Base-by-base conservation (phyloP, 177 flowering plant genomes). In the Telopea speciosissima region DNA sequence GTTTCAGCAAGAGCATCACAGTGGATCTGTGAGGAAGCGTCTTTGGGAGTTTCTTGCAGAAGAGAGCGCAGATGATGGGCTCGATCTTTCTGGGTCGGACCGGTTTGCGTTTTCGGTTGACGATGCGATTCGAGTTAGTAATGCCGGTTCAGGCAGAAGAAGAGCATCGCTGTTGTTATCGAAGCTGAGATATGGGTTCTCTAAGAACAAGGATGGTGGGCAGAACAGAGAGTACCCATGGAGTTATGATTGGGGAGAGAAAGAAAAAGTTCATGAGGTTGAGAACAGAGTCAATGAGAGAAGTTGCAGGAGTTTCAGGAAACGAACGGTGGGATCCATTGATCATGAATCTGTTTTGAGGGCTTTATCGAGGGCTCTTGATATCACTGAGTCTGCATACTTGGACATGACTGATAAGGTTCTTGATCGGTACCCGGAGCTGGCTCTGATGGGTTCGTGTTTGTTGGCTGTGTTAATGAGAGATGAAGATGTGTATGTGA, bases 61-160 rank as follows among this genome's bases (percentile, higher is more conserved):
- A 65, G 76, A 76, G 70, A 78, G 67, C 22, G 79, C 75, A 59
- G 69, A n/a, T 70, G 68, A 67, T 72, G 72, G 62, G 70, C 72
- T 76, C 63, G 79, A 82, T 71, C 62, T 66, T 70, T 71, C 80
- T 68, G 74, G 97, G 22, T 91, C 99, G 0, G 90, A 88, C 42
- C 81, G 97, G 22, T 93, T 93, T 78, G 90, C 97, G 16, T 95
- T 95, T 75, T 89, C 96, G 0, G 91, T 93, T 10, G 90, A 89
- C 67, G 97, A 87, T 73, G 97, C 91, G 0, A 79, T 92, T 61
- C 85, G 87, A 10, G 89, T 85, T 10, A 84, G 82, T 79, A 85
- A 80, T 78, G 90, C 85, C 13, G 86, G 90, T 19, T 88, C 96
- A 9, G 78, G 85, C 0, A 89, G 71, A 58, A 85, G 82, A 66